phyloP scores from a whole-genome alignment of 805 yeast genomes.

The Saturnispora ahearnii region DNA sequence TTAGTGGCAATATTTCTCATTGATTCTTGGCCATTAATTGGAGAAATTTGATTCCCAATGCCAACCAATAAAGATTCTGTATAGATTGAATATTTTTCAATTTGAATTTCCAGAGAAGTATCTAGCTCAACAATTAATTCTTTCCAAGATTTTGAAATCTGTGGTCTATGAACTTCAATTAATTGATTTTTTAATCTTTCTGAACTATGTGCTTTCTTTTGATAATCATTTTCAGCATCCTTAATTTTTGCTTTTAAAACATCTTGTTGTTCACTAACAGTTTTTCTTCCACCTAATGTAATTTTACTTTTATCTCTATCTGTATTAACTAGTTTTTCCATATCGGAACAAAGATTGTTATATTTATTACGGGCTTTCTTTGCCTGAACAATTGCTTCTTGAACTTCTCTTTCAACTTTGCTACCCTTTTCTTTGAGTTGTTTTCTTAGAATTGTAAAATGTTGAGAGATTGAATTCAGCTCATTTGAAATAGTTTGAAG shows the following conservation, averaged over 20 bases:
- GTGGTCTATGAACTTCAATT: conserved; percentile 67
- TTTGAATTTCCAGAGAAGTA: conserved; percentile 78
- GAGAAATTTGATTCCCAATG: conserved; percentile 74
- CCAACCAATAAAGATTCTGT: conserved; percentile 77
- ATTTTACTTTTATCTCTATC: conserved; percentile 83
- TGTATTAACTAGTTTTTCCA: conserved; percentile 64
- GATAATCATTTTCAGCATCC: conserved; percentile 79
- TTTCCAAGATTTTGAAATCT: conserved; percentile 57
- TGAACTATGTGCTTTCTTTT: conserved; percentile 63
- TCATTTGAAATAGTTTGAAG: conserved; percentile 83
- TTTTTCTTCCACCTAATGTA: conserved; percentile 68
- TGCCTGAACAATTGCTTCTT: conserved; percentile 73
- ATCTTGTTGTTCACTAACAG: conserved; percentile 84
- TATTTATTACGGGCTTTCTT: conserved; percentile 82
- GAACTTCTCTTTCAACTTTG: conserved; percentile 73
- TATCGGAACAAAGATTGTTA: conserved; percentile 72
- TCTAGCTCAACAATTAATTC: conserved; percentile 80
- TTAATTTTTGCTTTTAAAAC: conserved; percentile 75
- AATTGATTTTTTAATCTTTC: conserved; percentile 68
- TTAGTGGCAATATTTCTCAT: conserved; percentile 70
- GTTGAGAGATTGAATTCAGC: conserved; percentile 56
- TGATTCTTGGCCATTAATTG: conserved; percentile 48
- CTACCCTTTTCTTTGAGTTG: conserved; percentile 71
- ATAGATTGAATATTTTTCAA: conserved; percentile 83
- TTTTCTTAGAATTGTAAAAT: conserved; percentile 68